Conservation (phyloP, 1,284 basidiomycete species). For the Heterobasidion occidentale region DNA sequence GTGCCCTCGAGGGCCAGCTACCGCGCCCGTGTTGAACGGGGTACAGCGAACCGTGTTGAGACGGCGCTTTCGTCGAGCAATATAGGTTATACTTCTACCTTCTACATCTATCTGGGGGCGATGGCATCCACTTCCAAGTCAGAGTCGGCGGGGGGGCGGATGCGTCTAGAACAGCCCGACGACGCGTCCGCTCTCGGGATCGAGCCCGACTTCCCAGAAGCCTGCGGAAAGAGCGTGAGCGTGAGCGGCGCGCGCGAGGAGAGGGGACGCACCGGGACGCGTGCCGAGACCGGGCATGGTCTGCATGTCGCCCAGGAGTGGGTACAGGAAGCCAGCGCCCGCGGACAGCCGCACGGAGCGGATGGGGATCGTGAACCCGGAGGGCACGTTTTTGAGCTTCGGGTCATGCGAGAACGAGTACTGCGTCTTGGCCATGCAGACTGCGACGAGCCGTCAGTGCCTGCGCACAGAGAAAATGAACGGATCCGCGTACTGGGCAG, state of each 20-base stretch:
- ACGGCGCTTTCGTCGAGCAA: constrained; percentile 8
- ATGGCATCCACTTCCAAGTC: constrained; percentile 11
- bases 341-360: constrained; percentile 85
- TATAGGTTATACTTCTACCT: neutral
- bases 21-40: constrained; percentile 1
- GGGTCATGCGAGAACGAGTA: constrained; percentile 95
- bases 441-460: constrained; percentile 27
- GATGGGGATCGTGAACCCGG: constrained; percentile 91
- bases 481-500: constrained; percentile 61
- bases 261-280: constrained; percentile 59
- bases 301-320: constrained; percentile 91
- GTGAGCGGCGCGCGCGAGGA: neutral
- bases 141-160: neutral
- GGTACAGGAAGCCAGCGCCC: constrained; percentile 95
- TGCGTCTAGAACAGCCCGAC: constrained; percentile 63
- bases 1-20: neutral
- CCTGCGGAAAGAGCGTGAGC: constrained; percentile 29
- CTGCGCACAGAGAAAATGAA: neutral
- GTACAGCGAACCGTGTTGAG: constrained; percentile 19
- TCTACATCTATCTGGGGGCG: constrained; percentile 23
- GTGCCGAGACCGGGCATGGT: constrained; percentile 98
- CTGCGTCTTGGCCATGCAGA: constrained; percentile 99
- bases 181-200: constrained; percentile 63
- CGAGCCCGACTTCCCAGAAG: constrained; percentile 84
- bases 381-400: constrained; percentile 84